Evolutionary conservation across 768 basidiomycete genomes (phyloP), one percentile per base, ranked within the genome.

Genomic region (Botryobasidium botryosum): DNA sequence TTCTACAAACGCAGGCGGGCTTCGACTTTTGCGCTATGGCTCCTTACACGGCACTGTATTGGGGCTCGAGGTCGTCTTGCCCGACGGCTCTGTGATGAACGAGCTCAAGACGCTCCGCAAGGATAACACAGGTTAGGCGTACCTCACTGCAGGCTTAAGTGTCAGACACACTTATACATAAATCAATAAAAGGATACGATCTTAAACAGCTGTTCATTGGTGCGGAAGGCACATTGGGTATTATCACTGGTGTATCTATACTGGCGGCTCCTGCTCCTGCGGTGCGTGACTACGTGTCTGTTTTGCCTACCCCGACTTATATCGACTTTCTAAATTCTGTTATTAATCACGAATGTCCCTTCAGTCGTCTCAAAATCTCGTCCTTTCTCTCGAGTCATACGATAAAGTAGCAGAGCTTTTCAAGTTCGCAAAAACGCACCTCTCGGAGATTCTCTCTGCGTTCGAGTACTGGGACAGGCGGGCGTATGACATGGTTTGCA

Each of bases 131-230:
- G 91, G 90, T 84, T 49, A 40, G 71, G 55, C 3, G 28, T 28
- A 8, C 12, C 12, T 27, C 40, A 8, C 24, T 12, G 40, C 8
- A 13, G 15, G 13, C 24, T 42, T 42, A 8, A 26, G 40, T 8
- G 10, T 10, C 13, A 10, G 8, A 24, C 25, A 24, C 10, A 29
- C 29, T 13, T 29, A 13, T 12, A 26, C 53, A 88, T n/a, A n/a
- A n/a, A n/a, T n/a, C n/a, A n/a, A n/a, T n/a, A n/a, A n/a, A n/a
- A n/a, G 92, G 94, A 10, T 96, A 94, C 58, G 94, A 99, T 60
- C 68, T 99, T 37, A 97, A 99, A 61, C 94, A 99, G 56, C 72
- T 99, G 15, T 99, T 97, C 64, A 94, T 99, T 52, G 94, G 94
- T 10, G 79, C 84, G 5, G 94, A 99, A 59, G 94, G 94, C 42